Evolutionary conservation across 2,329 filamentous ascomycete genomes (phyloP).

Genomic region (Fusarium nisikadoi): DNA sequence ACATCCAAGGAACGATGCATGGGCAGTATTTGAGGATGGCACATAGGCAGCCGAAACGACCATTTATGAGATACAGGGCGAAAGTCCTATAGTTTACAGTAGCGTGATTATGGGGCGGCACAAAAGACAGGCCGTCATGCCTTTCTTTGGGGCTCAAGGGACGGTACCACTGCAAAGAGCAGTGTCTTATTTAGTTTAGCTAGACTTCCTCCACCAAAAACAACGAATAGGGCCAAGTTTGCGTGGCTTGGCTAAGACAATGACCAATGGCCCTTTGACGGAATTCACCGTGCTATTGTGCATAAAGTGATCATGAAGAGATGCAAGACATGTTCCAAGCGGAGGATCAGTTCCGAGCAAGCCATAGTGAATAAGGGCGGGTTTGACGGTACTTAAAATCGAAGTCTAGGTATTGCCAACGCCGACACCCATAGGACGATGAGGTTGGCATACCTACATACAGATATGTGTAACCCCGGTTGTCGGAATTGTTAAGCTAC

Average conservation of each 20-base stretch:
- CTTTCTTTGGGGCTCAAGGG: constrained; percentile 47
- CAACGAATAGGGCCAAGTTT: constrained; percentile 44
- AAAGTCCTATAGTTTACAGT: constrained; percentile 49
- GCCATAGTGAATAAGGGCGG: background rate
- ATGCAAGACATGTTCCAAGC: background rate
- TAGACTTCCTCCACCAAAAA: constrained; percentile 51
- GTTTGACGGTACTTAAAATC: background rate
- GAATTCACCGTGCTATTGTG: background rate
- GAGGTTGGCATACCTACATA: background rate
- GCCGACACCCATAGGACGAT: background rate
- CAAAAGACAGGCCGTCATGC: constrained; percentile 45
- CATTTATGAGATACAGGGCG: constrained; percentile 52
- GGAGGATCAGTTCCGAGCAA: background rate
- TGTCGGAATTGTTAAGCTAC: background rate
- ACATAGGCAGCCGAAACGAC: constrained; percentile 50
- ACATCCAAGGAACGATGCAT: constrained; percentile 36
- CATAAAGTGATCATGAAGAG: background rate
- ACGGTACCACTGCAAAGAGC: constrained; percentile 48
- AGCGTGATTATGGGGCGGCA: constrained; percentile 51
- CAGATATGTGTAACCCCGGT: background rate
- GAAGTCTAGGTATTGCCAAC: background rate
- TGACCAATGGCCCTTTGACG: constrained; percentile 14
- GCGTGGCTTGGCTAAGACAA: constrained; percentile 45
- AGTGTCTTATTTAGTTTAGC: constrained; percentile 49
- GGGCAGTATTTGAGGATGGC: constrained; percentile 45